Percentiles rank a stretch among this genome's conserved stretches.
Conservation (phyloP, 495 filamentous ascomycete species). For the Amphirosellinia nigrospora region DNA sequence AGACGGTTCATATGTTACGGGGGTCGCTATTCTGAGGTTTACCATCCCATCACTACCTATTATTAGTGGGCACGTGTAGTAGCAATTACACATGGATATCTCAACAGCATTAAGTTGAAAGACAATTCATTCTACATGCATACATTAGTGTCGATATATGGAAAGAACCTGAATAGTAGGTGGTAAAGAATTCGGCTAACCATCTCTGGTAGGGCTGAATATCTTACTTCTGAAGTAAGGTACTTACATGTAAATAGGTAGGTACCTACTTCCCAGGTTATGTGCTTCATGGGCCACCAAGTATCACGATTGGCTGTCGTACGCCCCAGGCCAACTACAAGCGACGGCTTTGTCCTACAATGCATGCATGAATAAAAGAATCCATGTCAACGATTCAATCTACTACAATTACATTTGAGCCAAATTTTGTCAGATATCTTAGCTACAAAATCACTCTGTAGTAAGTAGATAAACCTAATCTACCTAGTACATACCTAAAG, state of each 20-base stretch:
- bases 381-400: conserved; percentile 9
- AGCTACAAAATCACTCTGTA: not conserved
- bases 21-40: not conserved
- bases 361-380: conserved; percentile 8
- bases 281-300: conserved; percentile 14
- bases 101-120: not conserved
- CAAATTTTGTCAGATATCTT: not conserved
- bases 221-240: too few species aligned
- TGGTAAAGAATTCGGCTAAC: not conserved
- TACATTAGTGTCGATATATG: not conserved
- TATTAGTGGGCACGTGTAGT: not conserved
- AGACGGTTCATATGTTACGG: not conserved
- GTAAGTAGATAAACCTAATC: not conserved
- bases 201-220: conserved; percentile 22
- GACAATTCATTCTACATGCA: too few species aligned
- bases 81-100: not conserved
- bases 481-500: not conserved
- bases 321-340: conserved; percentile 25
- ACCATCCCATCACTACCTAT: not conserved
- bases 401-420: conserved; percentile 13
- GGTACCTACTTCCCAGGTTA: not conserved
- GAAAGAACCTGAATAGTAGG: not conserved
- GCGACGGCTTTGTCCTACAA: conserved; percentile 19
- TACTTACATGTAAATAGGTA: conserved; percentile 2
- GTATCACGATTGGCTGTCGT: conserved; percentile 38